These are phyloP conservation scores for Inga laurina DNA, from an alignment of 306 rosid genomes.

Conservation along the genomic window DNA sequence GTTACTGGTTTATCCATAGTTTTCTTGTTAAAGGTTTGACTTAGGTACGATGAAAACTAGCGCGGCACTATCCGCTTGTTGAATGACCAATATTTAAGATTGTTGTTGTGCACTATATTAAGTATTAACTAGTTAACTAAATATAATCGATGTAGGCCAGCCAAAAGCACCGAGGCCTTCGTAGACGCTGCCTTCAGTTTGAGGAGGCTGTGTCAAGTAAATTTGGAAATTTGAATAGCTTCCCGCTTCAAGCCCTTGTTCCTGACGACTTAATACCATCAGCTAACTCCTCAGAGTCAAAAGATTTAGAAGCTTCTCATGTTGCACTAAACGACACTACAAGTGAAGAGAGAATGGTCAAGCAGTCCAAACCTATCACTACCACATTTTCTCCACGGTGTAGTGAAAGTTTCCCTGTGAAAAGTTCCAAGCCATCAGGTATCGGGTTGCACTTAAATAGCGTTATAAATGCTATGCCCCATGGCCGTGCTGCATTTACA, in stretches of 20 bases:
- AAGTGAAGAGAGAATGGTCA: conserved; percentile 28
- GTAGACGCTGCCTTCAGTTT: conserved; percentile 49
- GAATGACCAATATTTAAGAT: conserved; percentile 18
- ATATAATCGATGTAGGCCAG: conserved; percentile 33
- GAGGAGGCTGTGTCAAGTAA: conserved; percentile 39
- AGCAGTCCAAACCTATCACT: conserved; percentile 28
- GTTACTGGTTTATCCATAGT: background rate
- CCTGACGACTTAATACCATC: conserved; percentile 25
- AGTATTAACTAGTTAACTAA: conserved; percentile 23
- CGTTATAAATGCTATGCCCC: conserved; percentile 57
- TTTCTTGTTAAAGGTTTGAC: conserved; percentile 27
- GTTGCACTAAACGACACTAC: conserved; percentile 34
- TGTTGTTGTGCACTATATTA: conserved; percentile 11
- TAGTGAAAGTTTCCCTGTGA: conserved; percentile 35
- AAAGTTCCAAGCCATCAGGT: conserved; percentile 52
- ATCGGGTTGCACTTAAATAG: conserved; percentile 62
- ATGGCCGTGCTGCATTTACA: conserved; percentile 34
- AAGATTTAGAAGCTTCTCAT: conserved; percentile 27
- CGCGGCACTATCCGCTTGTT: conserved; percentile 14
- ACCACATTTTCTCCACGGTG: conserved; percentile 32
- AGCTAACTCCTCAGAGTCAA: conserved; percentile 13
- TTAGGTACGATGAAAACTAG: conserved; percentile 7
- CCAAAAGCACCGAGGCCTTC: conserved; percentile 38
- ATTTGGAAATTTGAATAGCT: background rate
- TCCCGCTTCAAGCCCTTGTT: conserved; percentile 27